Evolutionary conservation across 2,329 filamentous ascomycete species (phyloP), one percentile per base, ranked within the genome.

Genomic region (Monosporascus sp.): DNA sequence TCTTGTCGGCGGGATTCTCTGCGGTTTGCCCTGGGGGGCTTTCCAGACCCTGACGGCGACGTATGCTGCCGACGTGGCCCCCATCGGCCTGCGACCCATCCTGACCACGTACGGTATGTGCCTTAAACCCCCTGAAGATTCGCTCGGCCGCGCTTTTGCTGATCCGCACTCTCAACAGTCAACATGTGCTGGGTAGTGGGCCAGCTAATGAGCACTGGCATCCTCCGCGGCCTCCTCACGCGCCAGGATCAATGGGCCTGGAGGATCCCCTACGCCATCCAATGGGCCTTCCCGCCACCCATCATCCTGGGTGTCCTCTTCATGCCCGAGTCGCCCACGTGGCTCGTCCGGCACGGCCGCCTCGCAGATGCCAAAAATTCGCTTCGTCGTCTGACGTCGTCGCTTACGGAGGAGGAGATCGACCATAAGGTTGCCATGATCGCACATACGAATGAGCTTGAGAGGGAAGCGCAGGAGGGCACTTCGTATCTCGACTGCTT

Each of bases 271-370:
- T 75, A 70, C 49, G 71, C 64, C 1, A 50, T 74, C 7, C 71
- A 74, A 58, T 75, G 73, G 72, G 54, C 67, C 0, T 74, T 68
- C 63, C 68, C 70, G 1, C 56, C 68, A 0, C 67, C 68, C 1
- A 58, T 75, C 0, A 52, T 74, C 17, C 43, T 69, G 0, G 60
- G 59, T 2, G 59, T 69, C 4, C 38, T 60, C 17, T 68, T 73
- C 46, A 70, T 70, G 11, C 73, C 72, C 1, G 73, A 74, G 53
- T 71, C 67, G 6, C 72, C 72, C 4, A 74, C 72, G 69, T 73
- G 66, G 63, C 60, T 69, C 3, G 67, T 72, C 14, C 63, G 70
- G 7, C 61, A 67, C 11, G 67, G 65, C 3, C 58, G 62, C 15
- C 52, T 61, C 22, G 62, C 65, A 2, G 61, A 61, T 14, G 70